Conservation (phyloP, 75 land plant species). For the Cryptomeria japonica region DNA sequence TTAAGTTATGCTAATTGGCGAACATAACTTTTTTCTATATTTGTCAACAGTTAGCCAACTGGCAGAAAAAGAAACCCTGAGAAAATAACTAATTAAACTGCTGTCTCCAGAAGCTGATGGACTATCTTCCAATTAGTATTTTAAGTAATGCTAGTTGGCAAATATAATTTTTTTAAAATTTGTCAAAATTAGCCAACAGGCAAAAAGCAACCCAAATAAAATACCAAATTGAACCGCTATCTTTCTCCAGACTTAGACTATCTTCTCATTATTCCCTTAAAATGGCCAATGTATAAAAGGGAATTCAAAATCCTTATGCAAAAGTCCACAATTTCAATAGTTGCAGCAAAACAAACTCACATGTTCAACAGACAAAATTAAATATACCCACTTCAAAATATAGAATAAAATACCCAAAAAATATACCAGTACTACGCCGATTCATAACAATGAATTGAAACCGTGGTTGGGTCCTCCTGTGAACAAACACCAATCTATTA, state of each 20-base stretch:
- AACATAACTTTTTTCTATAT: too few species aligned
- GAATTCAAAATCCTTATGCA: neutral
- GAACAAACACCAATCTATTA: neutral
- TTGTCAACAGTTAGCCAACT: too few species aligned
- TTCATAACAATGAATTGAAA: slow-evolving; percentile 63
- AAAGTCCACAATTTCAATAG: neutral
- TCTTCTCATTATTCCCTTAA: neutral
- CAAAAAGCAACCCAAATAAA: too few species aligned
- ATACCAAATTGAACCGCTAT: neutral
- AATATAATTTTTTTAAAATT: too few species aligned
- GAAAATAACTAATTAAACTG: too few species aligned
- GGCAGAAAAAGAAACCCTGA: too few species aligned
- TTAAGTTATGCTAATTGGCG: too few species aligned
- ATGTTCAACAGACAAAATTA: neutral
- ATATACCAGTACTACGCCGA: slow-evolving; percentile 50
- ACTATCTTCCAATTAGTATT: too few species aligned
- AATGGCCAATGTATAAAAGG: neutral
- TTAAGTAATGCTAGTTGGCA: too few species aligned
- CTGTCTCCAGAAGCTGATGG: too few species aligned
- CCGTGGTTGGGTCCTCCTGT: slow-evolving; percentile 48
- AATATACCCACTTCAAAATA: neutral
- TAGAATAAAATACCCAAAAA: neutral
- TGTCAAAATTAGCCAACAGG: too few species aligned
- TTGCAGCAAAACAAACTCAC: neutral
- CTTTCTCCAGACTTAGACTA: neutral